phyloP scores from a whole-genome alignment of 192 early-diverging fungal genomes.

The Oehlia diaphana region DNA sequence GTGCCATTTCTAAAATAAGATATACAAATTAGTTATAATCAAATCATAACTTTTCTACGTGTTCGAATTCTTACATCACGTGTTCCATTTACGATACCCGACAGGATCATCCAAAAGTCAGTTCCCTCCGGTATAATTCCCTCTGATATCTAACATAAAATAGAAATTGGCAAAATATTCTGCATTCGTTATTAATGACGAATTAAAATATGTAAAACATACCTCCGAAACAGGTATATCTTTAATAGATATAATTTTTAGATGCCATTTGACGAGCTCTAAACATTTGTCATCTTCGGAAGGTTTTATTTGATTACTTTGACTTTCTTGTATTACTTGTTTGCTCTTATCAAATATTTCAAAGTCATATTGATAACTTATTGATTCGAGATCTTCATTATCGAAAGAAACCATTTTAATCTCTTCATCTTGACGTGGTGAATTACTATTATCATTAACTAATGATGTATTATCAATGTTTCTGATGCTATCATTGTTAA shows the following conservation, averaged over 20 bases:
- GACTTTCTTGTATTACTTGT: not conserved
- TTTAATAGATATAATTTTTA: not conserved
- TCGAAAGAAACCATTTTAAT: not conserved
- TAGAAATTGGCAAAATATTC: not conserved
- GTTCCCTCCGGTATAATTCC: not conserved
- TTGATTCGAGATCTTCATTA: not conserved
- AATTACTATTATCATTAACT: not conserved
- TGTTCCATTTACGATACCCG: not conserved
- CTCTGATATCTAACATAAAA: not conserved
- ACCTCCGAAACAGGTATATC: not conserved
- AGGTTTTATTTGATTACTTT: not conserved
- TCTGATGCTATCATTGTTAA: no score
- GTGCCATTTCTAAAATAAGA: not conserved
- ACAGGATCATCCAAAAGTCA: not conserved
- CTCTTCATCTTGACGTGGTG: not conserved
- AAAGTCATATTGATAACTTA: not conserved
- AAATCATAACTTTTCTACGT: not conserved
- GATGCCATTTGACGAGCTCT: not conserved
- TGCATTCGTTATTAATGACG: not conserved
- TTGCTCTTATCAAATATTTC: not conserved
- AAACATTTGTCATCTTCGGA: not conserved
- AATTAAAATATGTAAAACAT: not conserved
- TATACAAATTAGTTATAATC: not conserved
- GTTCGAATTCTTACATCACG: not conserved
- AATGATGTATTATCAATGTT: not conserved